phyloP scores from a whole-genome alignment of 495 filamentous ascomycete species.

The Talaromyces liani region DNA sequence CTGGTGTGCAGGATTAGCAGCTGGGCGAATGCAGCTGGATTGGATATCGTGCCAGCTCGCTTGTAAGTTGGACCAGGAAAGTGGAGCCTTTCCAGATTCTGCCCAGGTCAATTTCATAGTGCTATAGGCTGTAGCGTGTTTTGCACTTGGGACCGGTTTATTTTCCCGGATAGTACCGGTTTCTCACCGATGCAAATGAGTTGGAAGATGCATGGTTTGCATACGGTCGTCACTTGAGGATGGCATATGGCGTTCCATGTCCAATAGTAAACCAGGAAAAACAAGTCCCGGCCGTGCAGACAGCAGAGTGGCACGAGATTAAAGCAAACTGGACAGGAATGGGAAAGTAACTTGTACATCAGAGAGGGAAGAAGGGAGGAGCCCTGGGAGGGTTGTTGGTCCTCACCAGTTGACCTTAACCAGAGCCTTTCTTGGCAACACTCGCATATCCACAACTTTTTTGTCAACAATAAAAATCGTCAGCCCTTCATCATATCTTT shows the following conservation, averaged over 20 bases:
- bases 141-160: neutral
- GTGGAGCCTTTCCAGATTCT: conserved; percentile 1
- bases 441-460: neutral
- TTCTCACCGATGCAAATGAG: neutral
- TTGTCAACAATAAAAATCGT: neutral
- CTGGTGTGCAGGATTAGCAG: conserved; percentile 3
- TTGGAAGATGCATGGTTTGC: neutral
- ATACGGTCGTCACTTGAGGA: neutral
- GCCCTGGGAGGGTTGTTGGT: neutral
- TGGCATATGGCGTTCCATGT: neutral
- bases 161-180: neutral
- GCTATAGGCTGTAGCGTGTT: neutral
- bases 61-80: neutral
- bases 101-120: neutral
- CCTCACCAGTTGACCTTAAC: neutral
- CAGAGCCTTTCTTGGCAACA: neutral
- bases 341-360: conserved; percentile 1
- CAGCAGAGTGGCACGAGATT: neutral
- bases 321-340: neutral
- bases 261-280: neutral
- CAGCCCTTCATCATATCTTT: neutral
- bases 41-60: neutral
- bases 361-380: neutral
- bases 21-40: neutral
- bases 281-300: neutral